phyloP scores from a whole-genome alignment of 1,284 basidiomycete genomes.

The Chondrostereum purpureum region DNA sequence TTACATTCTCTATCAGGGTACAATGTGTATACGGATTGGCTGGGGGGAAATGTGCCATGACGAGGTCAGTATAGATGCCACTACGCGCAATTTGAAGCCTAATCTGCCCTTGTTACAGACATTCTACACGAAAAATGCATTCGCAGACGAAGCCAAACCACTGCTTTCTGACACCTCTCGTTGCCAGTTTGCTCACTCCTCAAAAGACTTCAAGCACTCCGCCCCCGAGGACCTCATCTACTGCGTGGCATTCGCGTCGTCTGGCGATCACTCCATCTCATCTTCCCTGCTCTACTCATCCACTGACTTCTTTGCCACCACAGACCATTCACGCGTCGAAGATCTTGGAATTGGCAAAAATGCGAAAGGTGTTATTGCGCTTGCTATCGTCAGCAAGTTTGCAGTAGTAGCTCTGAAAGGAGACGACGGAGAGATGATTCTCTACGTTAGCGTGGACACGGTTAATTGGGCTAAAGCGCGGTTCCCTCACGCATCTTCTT shows the following conservation, averaged over 20 bases:
- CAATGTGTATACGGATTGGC: slow-evolving; percentile 54
- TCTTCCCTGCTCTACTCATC: slow-evolving; percentile 76
- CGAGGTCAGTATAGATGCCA: slow-evolving; percentile 40
- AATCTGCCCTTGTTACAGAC: slow-evolving; percentile 45
- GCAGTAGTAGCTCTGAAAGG: slow-evolving; percentile 84
- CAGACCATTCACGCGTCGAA: slow-evolving; percentile 48
- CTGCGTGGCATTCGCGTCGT: slow-evolving; percentile 70
- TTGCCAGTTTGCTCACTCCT: slow-evolving; percentile 86
- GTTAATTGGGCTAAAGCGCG: slow-evolving; percentile 75
- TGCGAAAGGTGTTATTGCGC: slow-evolving; percentile 78
- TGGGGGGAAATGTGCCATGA: slow-evolving; percentile 71
- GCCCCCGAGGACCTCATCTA: slow-evolving; percentile 73
- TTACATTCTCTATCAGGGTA: slow-evolving; percentile 82
- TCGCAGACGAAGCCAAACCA: slow-evolving; percentile 49
- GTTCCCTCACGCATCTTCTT: slow-evolving; percentile 82
- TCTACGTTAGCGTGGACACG: slow-evolving; percentile 82
- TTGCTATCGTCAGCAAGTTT: slow-evolving; percentile 88
- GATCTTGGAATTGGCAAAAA: slow-evolving; percentile 82
- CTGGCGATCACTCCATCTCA: slow-evolving; percentile 43
- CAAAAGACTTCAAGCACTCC: slow-evolving; percentile 68
- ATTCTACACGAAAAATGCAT: slow-evolving; percentile 81
- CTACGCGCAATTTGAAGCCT: too few relatives aligned
- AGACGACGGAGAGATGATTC: slow-evolving; percentile 63
- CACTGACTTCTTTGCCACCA: slow-evolving; percentile 72
- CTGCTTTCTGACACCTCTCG: slow-evolving; percentile 66